These are phyloP conservation scores for Linnemannia exigua DNA, from an alignment of 192 early-diverging fungal species.

Conservation along the genomic window DNA sequence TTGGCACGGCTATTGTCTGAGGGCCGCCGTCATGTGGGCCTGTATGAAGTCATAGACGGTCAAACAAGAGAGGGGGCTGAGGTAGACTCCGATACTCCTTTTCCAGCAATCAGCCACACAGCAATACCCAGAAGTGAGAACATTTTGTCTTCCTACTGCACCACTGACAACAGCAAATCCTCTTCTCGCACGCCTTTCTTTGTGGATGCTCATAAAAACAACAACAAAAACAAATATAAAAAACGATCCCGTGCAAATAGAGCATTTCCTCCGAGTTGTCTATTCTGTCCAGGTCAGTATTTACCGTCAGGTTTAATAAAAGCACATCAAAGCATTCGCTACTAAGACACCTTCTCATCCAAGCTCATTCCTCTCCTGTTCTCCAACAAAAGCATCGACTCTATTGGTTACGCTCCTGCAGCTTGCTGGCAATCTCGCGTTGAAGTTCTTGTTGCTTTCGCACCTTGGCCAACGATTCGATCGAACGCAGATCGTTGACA, in stretches of 20 bases:
- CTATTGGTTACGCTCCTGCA: constrained; percentile 66
- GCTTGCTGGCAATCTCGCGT: constrained; percentile 81
- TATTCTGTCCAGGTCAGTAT: not conserved
- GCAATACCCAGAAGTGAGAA: too few species aligned
- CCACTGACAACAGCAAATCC: too few species aligned
- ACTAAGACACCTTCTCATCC: not conserved
- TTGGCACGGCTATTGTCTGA: too few species aligned
- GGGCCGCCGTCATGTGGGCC: too few species aligned
- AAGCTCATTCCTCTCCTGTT: not conserved
- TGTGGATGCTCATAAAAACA: not conserved
- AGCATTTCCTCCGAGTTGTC: not conserved
- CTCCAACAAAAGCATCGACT: not conserved
- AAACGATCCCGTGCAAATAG: not conserved
- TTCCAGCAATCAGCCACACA: too few species aligned
- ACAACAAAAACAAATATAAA: not conserved
- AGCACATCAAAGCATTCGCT: not conserved
- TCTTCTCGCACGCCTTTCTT: not conserved
- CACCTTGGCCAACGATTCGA: constrained; percentile 80
- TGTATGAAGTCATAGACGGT: too few species aligned
- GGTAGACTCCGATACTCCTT: too few species aligned
- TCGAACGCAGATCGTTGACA: constrained; percentile 91
- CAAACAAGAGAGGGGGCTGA: too few species aligned
- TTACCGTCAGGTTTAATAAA: not conserved
- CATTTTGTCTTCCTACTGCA: too few species aligned
- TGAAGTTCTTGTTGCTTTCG: constrained; percentile 85